phyloP scores from a whole-genome alignment of 2,329 filamentous ascomycete genomes.

The Fusarium sp. region DNA sequence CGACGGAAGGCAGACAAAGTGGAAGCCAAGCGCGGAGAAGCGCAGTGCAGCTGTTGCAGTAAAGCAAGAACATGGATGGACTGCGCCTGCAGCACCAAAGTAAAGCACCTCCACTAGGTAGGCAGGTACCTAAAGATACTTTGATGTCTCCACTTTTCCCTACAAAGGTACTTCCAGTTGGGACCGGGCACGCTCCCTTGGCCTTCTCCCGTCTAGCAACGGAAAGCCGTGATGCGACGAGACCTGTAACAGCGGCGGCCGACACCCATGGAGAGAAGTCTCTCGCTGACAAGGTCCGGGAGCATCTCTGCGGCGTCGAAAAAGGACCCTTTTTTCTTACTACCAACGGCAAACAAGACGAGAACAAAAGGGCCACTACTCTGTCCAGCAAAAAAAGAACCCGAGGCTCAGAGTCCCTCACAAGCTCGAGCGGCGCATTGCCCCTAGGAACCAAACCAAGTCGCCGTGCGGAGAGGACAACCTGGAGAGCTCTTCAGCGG shows the following conservation, averaged over 20 bases:
- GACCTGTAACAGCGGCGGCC: constrained; percentile 4
- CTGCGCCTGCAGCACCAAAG: neutral
- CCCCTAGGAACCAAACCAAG: neutral
- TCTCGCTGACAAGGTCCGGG: neutral
- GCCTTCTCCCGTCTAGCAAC: neutral
- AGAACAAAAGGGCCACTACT: neutral
- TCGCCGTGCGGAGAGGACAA: neutral
- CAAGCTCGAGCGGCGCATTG: neutral
- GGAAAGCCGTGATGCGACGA: constrained; percentile 8
- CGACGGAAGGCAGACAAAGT: constrained; percentile 13
- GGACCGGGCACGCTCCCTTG: neutral
- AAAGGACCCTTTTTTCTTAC: neutral
- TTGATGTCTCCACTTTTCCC: neutral
- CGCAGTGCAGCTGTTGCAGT: constrained; percentile 28
- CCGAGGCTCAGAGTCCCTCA: neutral
- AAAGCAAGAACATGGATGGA: constrained; percentile 16
- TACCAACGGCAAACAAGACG: neutral
- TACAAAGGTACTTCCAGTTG: neutral
- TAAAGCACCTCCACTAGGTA: constrained; percentile 2
- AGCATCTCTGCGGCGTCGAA: neutral
- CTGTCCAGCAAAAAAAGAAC: neutral
- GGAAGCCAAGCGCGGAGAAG: constrained; percentile 30
- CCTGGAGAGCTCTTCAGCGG: neutral
- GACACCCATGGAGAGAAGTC: neutral
- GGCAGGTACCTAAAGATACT: neutral